Evolutionary conservation across 2,329 filamentous ascomycete species (phyloP).

Genomic region (Furcasterigmium furcatum): DNA sequence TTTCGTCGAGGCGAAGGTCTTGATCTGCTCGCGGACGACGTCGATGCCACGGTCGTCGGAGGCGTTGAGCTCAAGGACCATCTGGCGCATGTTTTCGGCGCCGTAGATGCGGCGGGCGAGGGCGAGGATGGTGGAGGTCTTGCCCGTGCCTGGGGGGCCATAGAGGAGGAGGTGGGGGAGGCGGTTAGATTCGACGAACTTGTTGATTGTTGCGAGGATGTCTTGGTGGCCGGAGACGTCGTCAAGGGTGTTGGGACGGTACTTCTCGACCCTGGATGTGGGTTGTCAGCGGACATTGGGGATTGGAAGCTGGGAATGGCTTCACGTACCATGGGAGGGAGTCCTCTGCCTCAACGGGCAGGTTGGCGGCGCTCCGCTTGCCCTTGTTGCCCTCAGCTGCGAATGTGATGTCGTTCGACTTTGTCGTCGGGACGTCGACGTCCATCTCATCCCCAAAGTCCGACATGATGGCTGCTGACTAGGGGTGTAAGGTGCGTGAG

Average conservation of each 20-base stretch:
- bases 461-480: slow-evolving; percentile 42
- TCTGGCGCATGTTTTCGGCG: slow-evolving; percentile 87
- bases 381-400: slow-evolving; percentile 78
- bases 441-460: slow-evolving; percentile 50
- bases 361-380: slow-evolving; percentile 87
- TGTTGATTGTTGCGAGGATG: slow-evolving; percentile 96
- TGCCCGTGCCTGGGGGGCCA: slow-evolving; percentile 92
- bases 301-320: background rate
- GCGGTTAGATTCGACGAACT: slow-evolving; percentile 91
- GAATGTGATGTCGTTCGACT: slow-evolving; percentile 57
- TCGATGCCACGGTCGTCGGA: slow-evolving; percentile 98
- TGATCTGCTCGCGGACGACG: slow-evolving; percentile 97
- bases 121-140: slow-evolving; percentile 94
- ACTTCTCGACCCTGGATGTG: slow-evolving; percentile 82
- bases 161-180: slow-evolving; percentile 95
- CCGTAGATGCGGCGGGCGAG: slow-evolving; percentile 93
- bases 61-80: slow-evolving; percentile 97
- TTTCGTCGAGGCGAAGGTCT: slow-evolving; percentile 97
- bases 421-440: slow-evolving; percentile 56
- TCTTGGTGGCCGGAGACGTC: slow-evolving; percentile 97
- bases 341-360: slow-evolving; percentile 92
- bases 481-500: too few species aligned
- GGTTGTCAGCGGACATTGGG: background rate
- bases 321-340: slow-evolving; percentile 77
- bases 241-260: slow-evolving; percentile 80